phyloP scores from a whole-genome alignment of 2,329 filamentous ascomycete species.

The Nigrospora sphaerica region DNA sequence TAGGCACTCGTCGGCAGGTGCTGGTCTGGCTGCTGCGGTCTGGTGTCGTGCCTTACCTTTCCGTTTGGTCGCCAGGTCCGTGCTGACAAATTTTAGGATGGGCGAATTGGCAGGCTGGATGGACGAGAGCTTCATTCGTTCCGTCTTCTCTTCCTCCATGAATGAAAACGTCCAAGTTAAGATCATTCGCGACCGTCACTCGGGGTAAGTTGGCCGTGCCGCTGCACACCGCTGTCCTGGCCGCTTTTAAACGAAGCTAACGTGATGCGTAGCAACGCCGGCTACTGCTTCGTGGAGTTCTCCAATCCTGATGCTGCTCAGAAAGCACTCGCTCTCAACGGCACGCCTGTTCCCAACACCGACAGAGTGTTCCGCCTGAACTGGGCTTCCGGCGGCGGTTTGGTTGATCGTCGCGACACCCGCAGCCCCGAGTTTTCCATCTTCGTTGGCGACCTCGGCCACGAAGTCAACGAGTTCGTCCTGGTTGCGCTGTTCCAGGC shows the following conservation, averaged over 20 bases:
- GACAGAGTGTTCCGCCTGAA: slow-evolving; percentile 96
- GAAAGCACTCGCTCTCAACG: slow-evolving; percentile 87
- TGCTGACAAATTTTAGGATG: slow-evolving; percentile 60
- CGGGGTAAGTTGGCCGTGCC: slow-evolving; percentile 55
- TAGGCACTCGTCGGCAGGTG: background rate
- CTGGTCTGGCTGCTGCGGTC: background rate
- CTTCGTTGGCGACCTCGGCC: slow-evolving; percentile 95
- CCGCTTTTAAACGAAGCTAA: too few species aligned
- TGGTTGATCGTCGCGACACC: slow-evolving; percentile 92
- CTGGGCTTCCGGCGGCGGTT: slow-evolving; percentile 94
- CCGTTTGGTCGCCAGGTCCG: background rate
- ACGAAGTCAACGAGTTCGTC: slow-evolving; percentile 98
- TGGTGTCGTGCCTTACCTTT: background rate
- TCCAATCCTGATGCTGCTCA: slow-evolving; percentile 72
- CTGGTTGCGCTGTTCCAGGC: slow-evolving; percentile 95
- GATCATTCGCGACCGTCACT: slow-evolving; percentile 99
- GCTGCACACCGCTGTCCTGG: too few species aligned
- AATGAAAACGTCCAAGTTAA: slow-evolving; percentile 96
- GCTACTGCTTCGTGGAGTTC: slow-evolving; percentile 98
- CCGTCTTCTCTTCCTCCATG: slow-evolving; percentile 80
- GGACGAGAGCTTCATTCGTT: slow-evolving; percentile 97
- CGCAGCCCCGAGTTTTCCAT: slow-evolving; percentile 95
- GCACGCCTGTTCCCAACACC: slow-evolving; percentile 85
- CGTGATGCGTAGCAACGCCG: slow-evolving; percentile 65
- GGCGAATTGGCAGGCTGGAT: slow-evolving; percentile 99